A percentile compares a stretch with the other conserved stretches of the same genome.
These are phyloP conservation scores for Lactarius sanguifluus DNA, from an alignment of 768 basidiomycete species.

Conservation along the genomic window DNA sequence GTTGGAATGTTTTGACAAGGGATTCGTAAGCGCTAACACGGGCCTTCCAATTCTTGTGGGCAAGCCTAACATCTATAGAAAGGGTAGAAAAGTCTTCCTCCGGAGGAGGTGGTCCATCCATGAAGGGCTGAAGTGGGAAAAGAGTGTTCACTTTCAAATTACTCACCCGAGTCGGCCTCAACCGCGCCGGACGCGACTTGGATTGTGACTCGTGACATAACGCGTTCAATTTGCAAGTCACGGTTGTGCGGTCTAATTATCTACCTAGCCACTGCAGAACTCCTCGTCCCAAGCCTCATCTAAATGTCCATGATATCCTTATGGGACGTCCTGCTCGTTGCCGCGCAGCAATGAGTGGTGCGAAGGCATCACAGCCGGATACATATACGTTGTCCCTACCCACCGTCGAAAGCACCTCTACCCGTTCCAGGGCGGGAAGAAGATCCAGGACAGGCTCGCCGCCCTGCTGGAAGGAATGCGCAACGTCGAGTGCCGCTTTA, in stretches of 20 bases:
- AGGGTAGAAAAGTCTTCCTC: constrained; percentile 92
- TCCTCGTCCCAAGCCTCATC: no score
- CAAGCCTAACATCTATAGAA: constrained; percentile 73
- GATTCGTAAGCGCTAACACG: constrained; percentile 90
- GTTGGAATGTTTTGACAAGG: constrained; percentile 82
- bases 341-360: not conserved
- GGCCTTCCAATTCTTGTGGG: constrained; percentile 99
- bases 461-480: not conserved
- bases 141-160: constrained; percentile 23
- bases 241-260: no score
- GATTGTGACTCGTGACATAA: constrained; percentile 27
- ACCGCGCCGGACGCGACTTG: constrained; percentile 22
- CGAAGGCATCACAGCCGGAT: not conserved
- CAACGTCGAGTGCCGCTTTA: not conserved
- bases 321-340: not conserved
- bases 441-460: not conserved
- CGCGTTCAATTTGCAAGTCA: constrained; percentile 10
- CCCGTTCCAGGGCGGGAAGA: not conserved
- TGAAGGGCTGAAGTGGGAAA: constrained; percentile 36
- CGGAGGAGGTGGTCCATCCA: constrained; percentile 90
- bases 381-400: not conserved
- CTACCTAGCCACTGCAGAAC: no score
- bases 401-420: not conserved
- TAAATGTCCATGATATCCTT: not conserved
- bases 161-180: constrained; percentile 12